Base-by-base conservation (phyloP, 148 eudicot species). In the Cornus suecica region DNA sequence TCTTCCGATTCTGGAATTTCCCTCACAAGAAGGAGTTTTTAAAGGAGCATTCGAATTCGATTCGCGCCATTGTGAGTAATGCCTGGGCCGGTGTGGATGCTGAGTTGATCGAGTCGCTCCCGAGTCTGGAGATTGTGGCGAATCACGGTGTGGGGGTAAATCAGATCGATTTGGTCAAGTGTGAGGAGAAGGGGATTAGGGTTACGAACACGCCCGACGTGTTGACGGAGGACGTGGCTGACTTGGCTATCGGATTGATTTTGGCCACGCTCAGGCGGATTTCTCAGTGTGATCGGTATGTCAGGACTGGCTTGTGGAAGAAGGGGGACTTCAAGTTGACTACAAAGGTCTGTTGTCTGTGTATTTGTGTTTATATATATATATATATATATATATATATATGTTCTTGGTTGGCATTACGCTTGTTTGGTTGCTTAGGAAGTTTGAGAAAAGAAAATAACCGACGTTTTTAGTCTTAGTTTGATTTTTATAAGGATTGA, bases 181-280 rank as follows among this genome's bases (percentile, higher is more conserved):
- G 61, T 51, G 25, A 51, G 34, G 51, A 68, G 16, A 70, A n/a
- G 20, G 60, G 73, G 14, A 70, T 70, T 28, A 70, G 62, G 62
- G 73, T 45, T 15, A 90, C 82, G 2, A 87, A 92, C 60, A 92
- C 97, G 10, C 99, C 97, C 0, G 97, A 92, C 75, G 96, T 95
- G 42, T 73, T 95, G 76, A 95, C 99, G 51, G 97, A 95, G 24
- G 96, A 90, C 66, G 99, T 91, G 51, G 97, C 97, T 20, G 97
- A 94, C 69, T 63, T 90, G 78, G 98, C 96, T 3, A 81, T 94
- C 52, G 97, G 88, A 52, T 77, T 94, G 81, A 88, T 88, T 77
- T 66, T 94, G 78, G 78, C 94, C 28, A 85, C 86, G 69, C 42
- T 91, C 60, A 78, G 99, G 72, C 63, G 86, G 84, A 80, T 95